Evolutionary conservation across 2,329 filamentous ascomycete genomes (phyloP).

Genomic region (Xylariaceae sp.): DNA sequence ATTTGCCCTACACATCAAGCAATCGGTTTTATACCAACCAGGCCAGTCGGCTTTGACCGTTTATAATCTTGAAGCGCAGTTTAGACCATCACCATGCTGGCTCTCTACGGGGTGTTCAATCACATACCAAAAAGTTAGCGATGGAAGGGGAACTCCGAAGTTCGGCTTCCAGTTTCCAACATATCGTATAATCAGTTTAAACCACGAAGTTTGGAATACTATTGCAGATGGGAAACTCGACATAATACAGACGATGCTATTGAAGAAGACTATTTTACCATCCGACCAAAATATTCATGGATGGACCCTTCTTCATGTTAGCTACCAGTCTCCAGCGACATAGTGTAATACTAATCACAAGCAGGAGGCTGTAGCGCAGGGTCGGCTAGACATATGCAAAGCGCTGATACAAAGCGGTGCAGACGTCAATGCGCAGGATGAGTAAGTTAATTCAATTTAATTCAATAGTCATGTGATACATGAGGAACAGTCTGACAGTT

Average conservation of each 20-base stretch:
- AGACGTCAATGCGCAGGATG: conserved; percentile 14
- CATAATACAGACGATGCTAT: neutral
- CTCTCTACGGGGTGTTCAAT: neutral
- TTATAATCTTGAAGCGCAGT: neutral
- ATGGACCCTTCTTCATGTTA: neutral
- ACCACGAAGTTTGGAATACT: neutral
- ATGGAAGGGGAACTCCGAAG: neutral
- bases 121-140: neutral
- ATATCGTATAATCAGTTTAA: neutral
- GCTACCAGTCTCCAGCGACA: no score
- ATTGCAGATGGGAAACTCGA: neutral
- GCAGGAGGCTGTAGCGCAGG: no score
- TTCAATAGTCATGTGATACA: no score
- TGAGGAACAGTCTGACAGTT: no score
- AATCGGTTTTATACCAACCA: neutral
- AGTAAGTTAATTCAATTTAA: conserved; percentile 6
- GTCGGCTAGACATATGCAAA: conserved; percentile 19
- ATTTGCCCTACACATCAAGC: neutral
- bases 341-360: no score
- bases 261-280: neutral
- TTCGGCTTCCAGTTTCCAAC: neutral
- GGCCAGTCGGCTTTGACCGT: neutral
- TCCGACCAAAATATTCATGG: neutral
- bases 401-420: conserved; percentile 24
- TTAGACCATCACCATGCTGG: neutral